Evolutionary conservation across 225 moss, liverwort and hornwort genomes (phyloP).

Genomic region (Physcomitrellopsis africana): DNA sequence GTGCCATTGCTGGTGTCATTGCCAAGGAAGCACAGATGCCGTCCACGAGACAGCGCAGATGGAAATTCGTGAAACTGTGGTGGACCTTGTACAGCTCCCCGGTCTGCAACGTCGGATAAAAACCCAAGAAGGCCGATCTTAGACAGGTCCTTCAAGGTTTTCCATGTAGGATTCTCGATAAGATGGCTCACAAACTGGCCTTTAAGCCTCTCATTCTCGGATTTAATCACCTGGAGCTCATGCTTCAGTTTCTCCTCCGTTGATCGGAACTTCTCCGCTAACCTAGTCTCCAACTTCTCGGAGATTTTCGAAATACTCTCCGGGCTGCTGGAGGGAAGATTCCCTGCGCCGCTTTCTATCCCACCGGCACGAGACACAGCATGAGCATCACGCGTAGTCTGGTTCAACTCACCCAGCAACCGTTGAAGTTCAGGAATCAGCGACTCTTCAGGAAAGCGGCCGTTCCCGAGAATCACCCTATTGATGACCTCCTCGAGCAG

Average conservation of each 20-base stretch:
- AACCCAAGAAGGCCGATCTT: constrained; percentile 23
- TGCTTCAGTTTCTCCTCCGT: neutral
- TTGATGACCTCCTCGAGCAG: neutral
- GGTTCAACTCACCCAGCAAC: neutral
- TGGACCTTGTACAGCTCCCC: constrained; percentile 36
- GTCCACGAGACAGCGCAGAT: constrained; percentile 32
- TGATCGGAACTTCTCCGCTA: neutral
- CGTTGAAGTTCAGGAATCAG: neutral
- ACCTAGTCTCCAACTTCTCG: neutral
- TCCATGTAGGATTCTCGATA: constrained; percentile 15
- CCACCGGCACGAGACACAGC: neutral
- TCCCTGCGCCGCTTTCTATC: neutral
- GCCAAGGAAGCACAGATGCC: constrained; percentile 43
- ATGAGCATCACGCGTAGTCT: neutral
- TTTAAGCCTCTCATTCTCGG: constrained; percentile 17
- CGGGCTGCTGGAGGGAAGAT: neutral
- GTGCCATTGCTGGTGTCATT: constrained; percentile 47
- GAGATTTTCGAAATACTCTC: neutral
- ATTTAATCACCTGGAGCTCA: constrained; percentile 5
- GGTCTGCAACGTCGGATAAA: constrained; percentile 29
- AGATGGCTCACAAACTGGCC: neutral
- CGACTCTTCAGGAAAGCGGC: neutral
- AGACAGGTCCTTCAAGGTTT: constrained; percentile 41
- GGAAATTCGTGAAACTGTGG: constrained; percentile 46
- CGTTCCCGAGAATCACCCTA: too few relatives aligned